Conservation (phyloP, 768 basidiomycete genomes). For the Leccinum obscurum region DNA sequence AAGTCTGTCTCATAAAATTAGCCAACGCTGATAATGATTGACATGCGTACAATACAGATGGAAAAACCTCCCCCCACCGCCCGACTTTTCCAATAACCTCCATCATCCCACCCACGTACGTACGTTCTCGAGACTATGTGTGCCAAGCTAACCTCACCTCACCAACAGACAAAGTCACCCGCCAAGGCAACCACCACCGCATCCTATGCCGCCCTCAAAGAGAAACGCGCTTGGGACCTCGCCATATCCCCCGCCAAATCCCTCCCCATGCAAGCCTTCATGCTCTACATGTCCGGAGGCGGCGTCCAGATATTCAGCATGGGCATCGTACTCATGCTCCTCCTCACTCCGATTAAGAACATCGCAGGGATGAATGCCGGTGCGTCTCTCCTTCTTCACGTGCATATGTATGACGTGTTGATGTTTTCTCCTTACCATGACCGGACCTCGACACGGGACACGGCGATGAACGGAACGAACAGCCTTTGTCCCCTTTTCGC, state of each 20-base stretch:
- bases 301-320: conserved; percentile 97
- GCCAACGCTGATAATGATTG: too few relatives aligned
- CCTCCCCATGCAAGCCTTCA: conserved; percentile 95
- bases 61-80: conserved; percentile 63
- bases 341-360: conserved; percentile 85
- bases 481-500: conserved; percentile 76
- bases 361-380: conserved; percentile 75
- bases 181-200: conserved; percentile 39
- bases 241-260: conserved; percentile 85
- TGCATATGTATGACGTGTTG: not conserved
- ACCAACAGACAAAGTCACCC: conserved; percentile 42
- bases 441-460: not conserved
- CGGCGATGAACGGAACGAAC: not conserved
- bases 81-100: conserved; percentile 60
- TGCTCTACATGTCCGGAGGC: conserved; percentile 98
- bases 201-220: conserved; percentile 68
- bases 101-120: conserved; percentile 30
- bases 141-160: not conserved
- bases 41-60: conserved; percentile 42
- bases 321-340: conserved; percentile 92
- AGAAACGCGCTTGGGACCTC: conserved; percentile 82
- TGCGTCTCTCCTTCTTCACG: conserved; percentile 35
- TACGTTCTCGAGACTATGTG: not conserved
- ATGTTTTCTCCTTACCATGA: not conserved
- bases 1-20: conserved; percentile 16